These are phyloP conservation scores for Fusarium graminum DNA, from an alignment of 2,329 filamentous ascomycete species.

Conservation along the genomic window DNA sequence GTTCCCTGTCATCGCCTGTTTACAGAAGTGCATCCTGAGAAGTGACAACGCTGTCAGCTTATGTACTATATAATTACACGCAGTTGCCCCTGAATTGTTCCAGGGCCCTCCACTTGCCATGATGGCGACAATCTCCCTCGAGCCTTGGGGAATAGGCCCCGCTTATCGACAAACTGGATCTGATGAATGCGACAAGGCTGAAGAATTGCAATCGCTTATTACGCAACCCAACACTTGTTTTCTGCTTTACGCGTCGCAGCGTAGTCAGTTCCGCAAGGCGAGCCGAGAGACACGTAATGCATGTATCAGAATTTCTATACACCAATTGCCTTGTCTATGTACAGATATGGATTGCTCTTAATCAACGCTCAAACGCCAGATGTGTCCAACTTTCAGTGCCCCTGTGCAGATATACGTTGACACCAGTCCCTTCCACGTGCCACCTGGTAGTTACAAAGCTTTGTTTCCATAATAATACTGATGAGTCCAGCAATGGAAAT, in stretches of 20 bases:
- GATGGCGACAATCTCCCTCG: neutral
- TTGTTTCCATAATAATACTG: conserved; percentile 84
- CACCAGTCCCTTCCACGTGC: conserved; percentile 83
- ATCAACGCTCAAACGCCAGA: conserved; percentile 7
- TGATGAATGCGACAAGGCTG: conserved; percentile 11
- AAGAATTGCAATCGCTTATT: conserved; percentile 15
- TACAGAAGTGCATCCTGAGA: neutral
- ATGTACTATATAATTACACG: conserved; percentile 5
- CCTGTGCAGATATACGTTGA: conserved; percentile 63
- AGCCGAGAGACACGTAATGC: conserved; percentile 12
- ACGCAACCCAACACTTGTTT: neutral
- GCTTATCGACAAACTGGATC: conserved; percentile 34
- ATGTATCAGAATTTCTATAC: conserved; percentile 21
- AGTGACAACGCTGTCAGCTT: conserved; percentile 9
- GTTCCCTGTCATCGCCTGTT: conserved; percentile 2
- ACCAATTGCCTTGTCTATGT: conserved; percentile 7
- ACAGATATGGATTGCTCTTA: conserved; percentile 2
- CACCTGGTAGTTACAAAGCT: conserved; percentile 87
- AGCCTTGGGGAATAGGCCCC: conserved; percentile 5
- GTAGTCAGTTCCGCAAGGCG: conserved; percentile 1
- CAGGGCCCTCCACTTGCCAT: neutral
- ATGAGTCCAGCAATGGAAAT: conserved; percentile 90
- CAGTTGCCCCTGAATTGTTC: conserved; percentile 13
- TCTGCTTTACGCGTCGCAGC: conserved; percentile 19
- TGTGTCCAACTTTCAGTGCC: conserved; percentile 21